Base-by-base conservation (phyloP, 2,329 filamentous ascomycete genomes). In the Monilinia aucupariae region DNA sequence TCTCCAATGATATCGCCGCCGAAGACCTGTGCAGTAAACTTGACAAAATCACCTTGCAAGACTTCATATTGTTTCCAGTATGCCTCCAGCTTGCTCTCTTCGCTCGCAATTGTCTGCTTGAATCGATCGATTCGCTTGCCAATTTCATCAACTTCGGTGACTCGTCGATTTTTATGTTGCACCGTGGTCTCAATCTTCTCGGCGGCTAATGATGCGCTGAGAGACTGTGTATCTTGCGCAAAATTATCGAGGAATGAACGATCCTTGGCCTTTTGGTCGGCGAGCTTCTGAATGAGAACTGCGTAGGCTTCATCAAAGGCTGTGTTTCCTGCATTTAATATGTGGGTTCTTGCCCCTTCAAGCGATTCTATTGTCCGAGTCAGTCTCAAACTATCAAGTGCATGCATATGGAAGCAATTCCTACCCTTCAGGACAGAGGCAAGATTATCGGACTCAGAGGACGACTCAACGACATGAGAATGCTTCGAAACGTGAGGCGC, bases 61-160 rank as follows among this genome's bases (percentile, higher is more conserved):
- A 68, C 65, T 34, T 72, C 67, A 69, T 70, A 74, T 32, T 69
- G 50, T 41, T 64, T 68, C 72, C 71, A 74, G n/a, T 64, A 67
- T 1, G 66, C 64, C 17, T 64, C 64, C 47, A 73, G 25, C 30
- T 68, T 69, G 1, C 41, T 56, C 49, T 68, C 64, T 34, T 72
- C 68, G 12, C 61, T 66, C 51, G 68, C 64, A 17, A 72, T 32
- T 4, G 66, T 25, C 15, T 47, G 59, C 39, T 66, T 68, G 62
- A 70, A 72, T 7, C 32, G 48, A 15, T 48, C 62, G 5, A 72
- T 37, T 2, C 68, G 70, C 37, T 68, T 50, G 7, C 72, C 71
- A 32, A 73, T 69, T 43, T 66, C 59, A 1, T 67, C 50, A 4
- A 65, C 63, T 39, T 70, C 59, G 7, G 34, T 48, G 9, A 65